Evolutionary conservation across 202 grass and related monocot species (phyloP), one percentile per base, ranked within the genome.

Genomic region (Carex sylvatica): DNA sequence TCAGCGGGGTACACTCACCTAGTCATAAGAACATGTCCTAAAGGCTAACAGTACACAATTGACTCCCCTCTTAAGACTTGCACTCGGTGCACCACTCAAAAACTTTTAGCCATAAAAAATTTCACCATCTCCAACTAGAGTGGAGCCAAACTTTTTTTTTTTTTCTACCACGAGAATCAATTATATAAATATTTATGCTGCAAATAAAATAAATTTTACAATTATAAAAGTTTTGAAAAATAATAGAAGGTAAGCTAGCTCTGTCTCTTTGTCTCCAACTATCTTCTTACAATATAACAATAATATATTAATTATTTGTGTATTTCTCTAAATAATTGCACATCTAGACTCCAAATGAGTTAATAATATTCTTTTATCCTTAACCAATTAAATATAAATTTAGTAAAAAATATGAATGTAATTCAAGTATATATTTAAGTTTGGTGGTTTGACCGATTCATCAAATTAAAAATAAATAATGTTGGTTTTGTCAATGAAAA

Each of bases 1-100:
- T 82, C 80, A 70, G 62, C 80, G 44, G 16, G 63, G 44, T 54
- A 52, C 80, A 82, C 80, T 69, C 63, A 56, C 63, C 62, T 42
- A 82, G 13, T 36, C 24, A 33, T 56, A 35, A 33, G 26, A 68
- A 82, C 44, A 31, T 82, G 79, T 65, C 26, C 24, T 52, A 14
- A n/a, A 30, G 0, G 13, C 10, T n/a, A 68, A 28, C 20, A 56
- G 6, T 75, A 35, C 26, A 53, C 12, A 49, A n/a, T 51, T 72
- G 42, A 77, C 28, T 59, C 4, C 7, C 15, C 7, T 36, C 6
- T 59, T 72, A 13, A 71, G 20, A 3, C 16, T 36, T 36, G 35
- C 66, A 44, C 35, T 1, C 67, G 67, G 67, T 70, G 67, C 67
- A 70, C 18, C 35, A 7, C 65, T 69, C 7, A 69, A n/a, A 40